Evolutionary conservation across 495 filamentous ascomycete species (phyloP), one percentile per base, ranked within the genome.

Genomic region (Viridothelium virens): DNA sequence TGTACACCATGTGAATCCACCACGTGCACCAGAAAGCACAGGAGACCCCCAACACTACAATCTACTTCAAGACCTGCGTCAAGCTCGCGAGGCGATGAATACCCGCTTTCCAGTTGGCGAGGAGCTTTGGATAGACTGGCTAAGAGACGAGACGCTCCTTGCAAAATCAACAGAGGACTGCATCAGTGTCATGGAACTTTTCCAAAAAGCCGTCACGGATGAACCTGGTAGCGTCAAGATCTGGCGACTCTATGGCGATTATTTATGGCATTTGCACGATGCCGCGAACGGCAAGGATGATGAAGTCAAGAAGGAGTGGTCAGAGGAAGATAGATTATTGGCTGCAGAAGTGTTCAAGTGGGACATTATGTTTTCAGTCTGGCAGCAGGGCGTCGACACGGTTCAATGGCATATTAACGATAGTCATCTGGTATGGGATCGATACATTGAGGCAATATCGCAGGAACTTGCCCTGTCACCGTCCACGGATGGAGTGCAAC

Each of bases 231-330:
- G 93, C 70, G 83, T 88, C 41, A 90, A 87, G 73, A 81, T 98
- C 16, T 98, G 95, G 93, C 80, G 86, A 65, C 83, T 88, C 25
- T 97, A 96, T 76, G 92, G 89, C 67, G 87, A 96, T 70, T 97
- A 88, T 81, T 84, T 96, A 67, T 84, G 89, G 71, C 86, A 86
- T 25, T 83, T 96, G 7, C 89, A 91, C 70, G 82, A 77, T 37
- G 74, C 80, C 38, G 78, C 85, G 37, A 82, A 85, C 72, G 66
- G 65, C 39, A n/a, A 66, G 38, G 64, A 68, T 38, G 65, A 33
- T 18, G 62, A 67, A 34, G 56, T 59, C 41, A 65, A 38, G 11
- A 62, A 38, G 39, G 77, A 77, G 38, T 94, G 90, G 89, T 78
- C 86, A 10, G 85, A 87, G 63, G 91, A 96, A 63, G 91, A 96